Evolutionary conservation across 371 early-diverging fungal species (phyloP).

Genomic region (Mortierella polycephala): DNA sequence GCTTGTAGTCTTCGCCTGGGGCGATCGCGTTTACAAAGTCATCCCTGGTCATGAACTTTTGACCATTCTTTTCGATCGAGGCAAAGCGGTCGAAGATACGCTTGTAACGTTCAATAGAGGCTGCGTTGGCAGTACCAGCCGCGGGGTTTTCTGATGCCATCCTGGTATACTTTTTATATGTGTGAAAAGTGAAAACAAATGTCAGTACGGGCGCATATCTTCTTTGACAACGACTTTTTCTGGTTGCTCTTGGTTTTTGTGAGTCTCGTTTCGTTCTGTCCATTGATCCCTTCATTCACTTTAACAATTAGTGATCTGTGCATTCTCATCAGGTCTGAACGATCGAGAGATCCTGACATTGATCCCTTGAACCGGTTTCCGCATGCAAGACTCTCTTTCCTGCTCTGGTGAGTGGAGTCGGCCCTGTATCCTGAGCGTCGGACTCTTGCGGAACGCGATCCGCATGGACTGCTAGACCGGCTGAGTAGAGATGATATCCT

Average conservation of each 20-base stretch:
- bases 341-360: too few relatives aligned
- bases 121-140: conserved; percentile 43
- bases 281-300: too few relatives aligned
- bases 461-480: not conserved
- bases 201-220: not conserved
- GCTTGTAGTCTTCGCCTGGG: conserved; percentile 73
- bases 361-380: too few relatives aligned
- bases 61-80: conserved; percentile 63
- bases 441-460: too few relatives aligned
- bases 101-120: conserved; percentile 57
- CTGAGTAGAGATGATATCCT: not conserved
- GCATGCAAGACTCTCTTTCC: too few relatives aligned
- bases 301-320: too few relatives aligned
- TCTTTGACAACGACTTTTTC: too few relatives aligned
- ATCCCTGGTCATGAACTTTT: conserved; percentile 72
- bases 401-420: too few relatives aligned
- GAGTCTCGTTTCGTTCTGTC: not conserved
- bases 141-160: conserved; percentile 10
- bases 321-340: too few relatives aligned
- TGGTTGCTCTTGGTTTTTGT: not conserved
- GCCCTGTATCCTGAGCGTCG: too few relatives aligned
- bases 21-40: conserved; percentile 78
- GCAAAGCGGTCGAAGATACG: conserved; percentile 73
- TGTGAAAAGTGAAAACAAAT: conserved; percentile 14
- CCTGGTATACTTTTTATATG: conserved; percentile 12